Percentiles rank a stretch among this genome's conserved stretches.
These are phyloP conservation scores for Epichloe uncinata DNA, from an alignment of 2,329 filamentous ascomycete species.

Conservation along the genomic window DNA sequence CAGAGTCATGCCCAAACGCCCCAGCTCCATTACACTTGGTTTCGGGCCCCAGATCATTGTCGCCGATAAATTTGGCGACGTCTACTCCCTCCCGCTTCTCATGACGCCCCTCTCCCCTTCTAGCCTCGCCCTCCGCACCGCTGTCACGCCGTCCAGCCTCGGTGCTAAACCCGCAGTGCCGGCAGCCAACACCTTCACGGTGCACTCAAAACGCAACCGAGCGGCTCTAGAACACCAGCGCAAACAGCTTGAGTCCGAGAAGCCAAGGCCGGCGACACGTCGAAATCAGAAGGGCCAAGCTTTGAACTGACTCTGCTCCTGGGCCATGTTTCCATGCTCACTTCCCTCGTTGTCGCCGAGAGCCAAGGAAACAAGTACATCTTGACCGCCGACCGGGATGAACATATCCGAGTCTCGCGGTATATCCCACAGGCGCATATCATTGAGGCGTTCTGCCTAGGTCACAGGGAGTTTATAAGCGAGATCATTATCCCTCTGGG, in stretches of 20 bases:
- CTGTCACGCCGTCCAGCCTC: conserved; percentile 3
- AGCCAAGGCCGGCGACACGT: conserved; percentile 12
- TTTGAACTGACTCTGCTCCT: conserved; percentile 72
- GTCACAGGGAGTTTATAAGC: conserved; percentile 75
- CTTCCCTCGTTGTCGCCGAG: conserved; percentile 48
- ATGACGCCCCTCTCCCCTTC: conserved; percentile 11
- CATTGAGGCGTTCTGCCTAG: conserved; percentile 81
- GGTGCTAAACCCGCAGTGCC: conserved; percentile 26
- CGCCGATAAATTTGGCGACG: conserved; percentile 94
- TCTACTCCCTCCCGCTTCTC: conserved; percentile 69
- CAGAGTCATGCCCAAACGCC: conserved; percentile 74
- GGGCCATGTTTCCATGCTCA: conserved; percentile 92
- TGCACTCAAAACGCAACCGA: conserved; percentile 51
- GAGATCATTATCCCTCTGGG: conserved; percentile 52
- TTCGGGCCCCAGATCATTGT: conserved; percentile 62
- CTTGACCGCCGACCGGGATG: conserved; percentile 42
- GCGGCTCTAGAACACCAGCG: conserved; percentile 46
- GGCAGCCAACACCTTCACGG: conserved; percentile 44
- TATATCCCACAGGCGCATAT: conserved; percentile 72
- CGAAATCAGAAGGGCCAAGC: conserved; percentile 22
- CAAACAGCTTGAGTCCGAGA: conserved; percentile 26
- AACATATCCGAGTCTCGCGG: conserved; percentile 78
- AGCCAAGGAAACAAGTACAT: conserved; percentile 33
- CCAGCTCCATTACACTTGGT: conserved; percentile 61
- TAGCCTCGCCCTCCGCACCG: conserved; percentile 6